Base-by-base conservation (phyloP, 768 basidiomycete species). In the Porphyrellus cyaneotinctus region DNA sequence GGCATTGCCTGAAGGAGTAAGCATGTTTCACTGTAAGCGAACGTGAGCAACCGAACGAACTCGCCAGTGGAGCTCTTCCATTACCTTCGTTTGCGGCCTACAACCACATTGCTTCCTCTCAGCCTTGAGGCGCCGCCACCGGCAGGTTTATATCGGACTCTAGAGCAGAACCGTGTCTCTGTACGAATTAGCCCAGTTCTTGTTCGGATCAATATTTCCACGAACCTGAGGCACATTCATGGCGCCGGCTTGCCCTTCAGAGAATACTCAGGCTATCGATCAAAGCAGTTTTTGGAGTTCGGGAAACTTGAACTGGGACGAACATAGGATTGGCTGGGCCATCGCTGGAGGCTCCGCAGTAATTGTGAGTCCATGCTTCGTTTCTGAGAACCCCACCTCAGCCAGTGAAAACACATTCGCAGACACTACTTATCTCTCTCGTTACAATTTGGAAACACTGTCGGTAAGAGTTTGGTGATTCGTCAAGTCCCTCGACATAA, bases 321-420 rank as follows among this genome's bases (percentile, higher is more conserved):
- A 70, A 14, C 84, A 85, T 69, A 74, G 80, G 58, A 82, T 88
- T 65, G 87, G 87, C 45, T 89, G 87, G 87, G 75, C 84, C 11
- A 74, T 89, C 50, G 79, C 86, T 15, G 87, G 87, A 24, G 77
- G 72, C 15, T 85, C 82, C 59, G 70, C 87, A 3, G 65, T 69
- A 36, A 37, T 81, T 30, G 86, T 88, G 58, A 49, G 82, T 74
- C 20, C 39, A 9, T 12, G 14, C 23, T 45, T 36, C 53, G 13
- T 22, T 23, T n/a, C 24, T 14, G 8, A 9, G 31, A 20, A 13
- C 24, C 39, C 11, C 5, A 26, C n/a, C n/a, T 54, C 33, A 35
- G 49, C 30, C 3, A 22, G 18, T 35, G 22, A 4, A 42, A 52
- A 46, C 44, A 36, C 20, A 5, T 43, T 31, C 35, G 20, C 59